Conservation (phyloP, 306 rosid genomes). For the Malus fusca region DNA sequence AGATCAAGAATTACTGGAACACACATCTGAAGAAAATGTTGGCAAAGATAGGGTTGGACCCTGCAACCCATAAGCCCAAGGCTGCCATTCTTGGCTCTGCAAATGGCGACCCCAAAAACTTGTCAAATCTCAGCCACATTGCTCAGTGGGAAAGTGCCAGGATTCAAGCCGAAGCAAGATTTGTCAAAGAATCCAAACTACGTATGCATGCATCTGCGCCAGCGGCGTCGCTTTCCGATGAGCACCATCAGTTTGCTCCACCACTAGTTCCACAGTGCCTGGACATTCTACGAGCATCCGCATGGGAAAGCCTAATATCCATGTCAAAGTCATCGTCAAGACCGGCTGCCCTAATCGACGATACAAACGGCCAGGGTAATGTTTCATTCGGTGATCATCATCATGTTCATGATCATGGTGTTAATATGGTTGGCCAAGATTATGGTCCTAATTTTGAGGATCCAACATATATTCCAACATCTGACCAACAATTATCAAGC, state of each 20-base stretch:
- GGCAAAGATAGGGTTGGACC: constrained; percentile 12
- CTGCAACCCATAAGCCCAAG: constrained; percentile 17
- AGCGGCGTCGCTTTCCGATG: background rate
- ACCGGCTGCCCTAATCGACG: background rate
- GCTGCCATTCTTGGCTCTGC: background rate
- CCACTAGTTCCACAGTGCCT: background rate
- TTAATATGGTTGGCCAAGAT: background rate
- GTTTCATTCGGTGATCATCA: no score
- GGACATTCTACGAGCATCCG: background rate
- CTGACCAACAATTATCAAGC: background rate
- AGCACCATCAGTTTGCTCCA: background rate
- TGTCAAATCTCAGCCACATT: constrained; percentile 14
- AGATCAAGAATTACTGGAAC: constrained; percentile 23
- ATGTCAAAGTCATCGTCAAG: background rate
- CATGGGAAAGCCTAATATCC: background rate
- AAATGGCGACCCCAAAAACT: constrained; percentile 1
- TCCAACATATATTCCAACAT: background rate
- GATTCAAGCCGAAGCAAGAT: constrained; percentile 19
- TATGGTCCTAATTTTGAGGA: background rate
- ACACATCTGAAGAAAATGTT: constrained; percentile 11
- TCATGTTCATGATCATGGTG: no score
- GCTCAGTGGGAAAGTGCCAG: constrained; percentile 22
- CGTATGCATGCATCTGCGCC: background rate
- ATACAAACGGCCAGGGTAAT: background rate
- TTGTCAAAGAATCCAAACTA: background rate